Evolutionary conservation across 148 eudicot genomes (phyloP).

Genomic region (Camellia granthamiana): DNA sequence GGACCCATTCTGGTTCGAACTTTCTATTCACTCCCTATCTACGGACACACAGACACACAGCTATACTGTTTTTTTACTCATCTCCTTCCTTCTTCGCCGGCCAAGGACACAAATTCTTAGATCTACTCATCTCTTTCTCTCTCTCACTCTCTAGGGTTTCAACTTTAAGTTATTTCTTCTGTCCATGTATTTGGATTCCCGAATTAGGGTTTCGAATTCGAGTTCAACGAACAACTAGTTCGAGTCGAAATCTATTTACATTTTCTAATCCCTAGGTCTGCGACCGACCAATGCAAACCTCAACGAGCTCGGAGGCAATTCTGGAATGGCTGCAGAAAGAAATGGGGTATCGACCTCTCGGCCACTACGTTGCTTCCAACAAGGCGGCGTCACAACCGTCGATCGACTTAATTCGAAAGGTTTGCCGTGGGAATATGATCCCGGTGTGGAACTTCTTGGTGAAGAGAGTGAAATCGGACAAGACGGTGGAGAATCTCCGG

Average conservation of each 20-base stretch:
- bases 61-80: background rate
- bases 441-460: constrained; percentile 84
- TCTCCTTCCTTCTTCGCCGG: constrained; percentile 12
- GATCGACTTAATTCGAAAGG: constrained; percentile 60
- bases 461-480: constrained; percentile 88
- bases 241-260: background rate
- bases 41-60: background rate
- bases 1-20: background rate
- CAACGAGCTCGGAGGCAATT: constrained; percentile 65
- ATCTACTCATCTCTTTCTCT: constrained; percentile 6
- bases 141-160: too few species aligned
- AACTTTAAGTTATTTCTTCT: too few species aligned
- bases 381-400: constrained; percentile 49
- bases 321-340: constrained; percentile 88
- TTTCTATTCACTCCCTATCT: too few species aligned
- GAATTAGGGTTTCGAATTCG: background rate
- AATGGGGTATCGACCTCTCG: constrained; percentile 82
- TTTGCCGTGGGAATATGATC: constrained; percentile 94
- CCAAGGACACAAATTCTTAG: background rate
- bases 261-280: constrained; percentile 15
- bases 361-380: constrained; percentile 45
- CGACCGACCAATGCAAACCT: constrained; percentile 41
- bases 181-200: background rate
- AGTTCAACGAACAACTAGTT: constrained; percentile 13
- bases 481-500: constrained; percentile 76